These are phyloP conservation scores for Streptanthus diversifolius DNA, from an alignment of 345 rosid genomes.

Conservation along the genomic window DNA sequence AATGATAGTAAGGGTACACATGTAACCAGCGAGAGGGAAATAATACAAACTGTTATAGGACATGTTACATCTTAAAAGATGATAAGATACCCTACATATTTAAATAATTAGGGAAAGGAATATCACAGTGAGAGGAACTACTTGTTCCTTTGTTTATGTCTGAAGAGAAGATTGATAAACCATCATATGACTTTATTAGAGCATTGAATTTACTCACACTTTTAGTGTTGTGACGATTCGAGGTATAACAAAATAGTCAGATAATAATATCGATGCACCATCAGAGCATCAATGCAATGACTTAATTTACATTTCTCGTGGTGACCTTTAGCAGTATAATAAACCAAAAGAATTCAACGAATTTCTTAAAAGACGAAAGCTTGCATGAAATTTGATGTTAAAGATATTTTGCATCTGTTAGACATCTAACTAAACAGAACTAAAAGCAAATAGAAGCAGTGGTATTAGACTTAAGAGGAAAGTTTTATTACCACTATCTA, in stretches of 20 bases:
- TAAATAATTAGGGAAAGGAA: not conserved
- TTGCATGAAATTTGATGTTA: constrained; percentile 7
- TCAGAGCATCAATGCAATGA: constrained; percentile 6
- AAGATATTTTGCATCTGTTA: constrained; percentile 3
- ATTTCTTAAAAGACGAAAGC: not conserved
- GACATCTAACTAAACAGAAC: constrained; percentile 4
- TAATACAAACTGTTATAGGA: not conserved
- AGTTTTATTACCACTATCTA: not conserved
- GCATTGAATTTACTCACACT: not conserved
- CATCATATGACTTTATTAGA: not conserved
- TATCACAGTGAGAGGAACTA: not conserved
- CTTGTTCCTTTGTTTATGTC: not conserved
- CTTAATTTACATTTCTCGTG: not conserved
- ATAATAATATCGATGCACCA: constrained; percentile 11
- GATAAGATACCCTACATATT: not conserved
- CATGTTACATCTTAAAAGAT: not conserved
- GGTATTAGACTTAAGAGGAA: not conserved
- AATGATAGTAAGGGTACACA: not conserved
- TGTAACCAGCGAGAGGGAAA: not conserved
- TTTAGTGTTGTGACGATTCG: not conserved
- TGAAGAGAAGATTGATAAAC: constrained; percentile 10
- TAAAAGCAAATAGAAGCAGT: not conserved
- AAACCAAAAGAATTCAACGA: not conserved
- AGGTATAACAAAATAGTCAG: constrained; percentile 14
- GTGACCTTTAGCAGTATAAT: not conserved